A percentile compares a stretch with the other conserved stretches of the same genome.
These are phyloP conservation scores for Sporothrix brunneoviolacea DNA, from an alignment of 2,329 filamentous ascomycete species.

Conservation along the genomic window DNA sequence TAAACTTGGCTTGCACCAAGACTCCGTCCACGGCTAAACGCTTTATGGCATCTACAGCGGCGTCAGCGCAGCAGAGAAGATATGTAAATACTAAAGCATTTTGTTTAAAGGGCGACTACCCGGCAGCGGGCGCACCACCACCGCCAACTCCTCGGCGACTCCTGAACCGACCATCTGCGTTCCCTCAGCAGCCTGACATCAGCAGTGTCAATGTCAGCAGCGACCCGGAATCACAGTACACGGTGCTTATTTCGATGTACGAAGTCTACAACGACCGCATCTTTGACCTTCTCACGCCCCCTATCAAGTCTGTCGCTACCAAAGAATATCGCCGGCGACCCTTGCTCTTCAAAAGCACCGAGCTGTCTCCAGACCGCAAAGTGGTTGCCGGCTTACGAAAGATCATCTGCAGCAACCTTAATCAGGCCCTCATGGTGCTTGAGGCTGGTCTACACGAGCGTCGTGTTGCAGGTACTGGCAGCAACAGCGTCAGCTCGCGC, in stretches of 20 bases:
- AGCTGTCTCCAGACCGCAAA: conserved; percentile 83
- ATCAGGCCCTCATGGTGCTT: conserved; percentile 81
- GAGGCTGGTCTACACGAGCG: conserved; percentile 85
- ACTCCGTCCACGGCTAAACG: conserved; percentile 26
- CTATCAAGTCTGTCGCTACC: conserved; percentile 50
- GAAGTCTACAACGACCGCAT: conserved; percentile 99
- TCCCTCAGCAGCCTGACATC: conserved; percentile 71
- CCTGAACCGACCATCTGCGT: conserved; percentile 60
- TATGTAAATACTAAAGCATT: conserved; percentile 36
- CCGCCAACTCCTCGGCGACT: conserved; percentile 55
- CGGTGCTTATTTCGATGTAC: conserved; percentile 92
- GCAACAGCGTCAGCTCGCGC: conserved; percentile 85
- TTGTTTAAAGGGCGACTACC: conserved; percentile 39
- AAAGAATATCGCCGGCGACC: conserved; percentile 71
- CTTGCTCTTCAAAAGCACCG: conserved; percentile 86
- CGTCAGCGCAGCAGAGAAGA: conserved; percentile 36
- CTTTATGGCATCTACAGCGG: conserved; percentile 40
- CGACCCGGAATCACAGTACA: conserved; percentile 70
- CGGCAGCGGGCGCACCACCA: conserved; percentile 27
- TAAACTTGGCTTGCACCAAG: neutral
- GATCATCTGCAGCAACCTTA: conserved; percentile 73
- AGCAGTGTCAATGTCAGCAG: conserved; percentile 60
- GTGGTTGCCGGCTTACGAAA: conserved; percentile 89
- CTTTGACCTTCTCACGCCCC: conserved; percentile 77
- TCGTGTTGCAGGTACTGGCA: conserved; percentile 81